Conservation (phyloP, 495 filamentous ascomycete genomes). For the Cercophora samala region DNA sequence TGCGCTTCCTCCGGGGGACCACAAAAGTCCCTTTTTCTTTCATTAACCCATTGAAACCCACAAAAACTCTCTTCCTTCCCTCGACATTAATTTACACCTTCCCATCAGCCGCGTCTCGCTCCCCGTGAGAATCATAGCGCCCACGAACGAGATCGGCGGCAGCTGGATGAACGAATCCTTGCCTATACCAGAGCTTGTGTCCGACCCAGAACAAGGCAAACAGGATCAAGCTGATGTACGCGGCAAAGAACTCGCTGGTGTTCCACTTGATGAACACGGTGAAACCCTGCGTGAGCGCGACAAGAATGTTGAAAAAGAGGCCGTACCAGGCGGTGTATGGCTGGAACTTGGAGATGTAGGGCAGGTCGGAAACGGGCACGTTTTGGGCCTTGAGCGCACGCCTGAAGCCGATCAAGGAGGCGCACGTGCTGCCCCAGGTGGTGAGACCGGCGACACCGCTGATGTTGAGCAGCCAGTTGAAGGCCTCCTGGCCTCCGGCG, state of each 20-base stretch:
- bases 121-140: conserved; percentile 19
- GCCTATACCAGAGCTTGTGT: conserved; percentile 50
- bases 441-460: conserved; percentile 64
- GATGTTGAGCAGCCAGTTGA: conserved; percentile 59
- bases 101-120: conserved; percentile 15
- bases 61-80: background rate
- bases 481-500: conserved; percentile 48
- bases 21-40: background rate
- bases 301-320: conserved; percentile 61
- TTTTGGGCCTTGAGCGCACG: conserved; percentile 55
- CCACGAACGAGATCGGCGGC: conserved; percentile 25
- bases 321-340: conserved; percentile 59
- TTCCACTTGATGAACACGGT: conserved; percentile 62
- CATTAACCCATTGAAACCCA: background rate
- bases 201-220: conserved; percentile 57
- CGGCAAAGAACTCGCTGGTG: conserved; percentile 56
- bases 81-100: conserved; percentile 15
- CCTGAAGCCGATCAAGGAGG: conserved; percentile 61
- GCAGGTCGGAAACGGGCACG: conserved; percentile 50
- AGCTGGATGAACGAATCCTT: conserved; percentile 20
- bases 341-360: conserved; percentile 57
- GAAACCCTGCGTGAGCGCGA: conserved; percentile 69
- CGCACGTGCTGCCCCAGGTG: conserved; percentile 59
- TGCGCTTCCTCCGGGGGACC: background rate
- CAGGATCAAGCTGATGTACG: conserved; percentile 61